phyloP scores from a whole-genome alignment of 2,329 filamentous ascomycete genomes.

The Ophiostoma quercus region DNA sequence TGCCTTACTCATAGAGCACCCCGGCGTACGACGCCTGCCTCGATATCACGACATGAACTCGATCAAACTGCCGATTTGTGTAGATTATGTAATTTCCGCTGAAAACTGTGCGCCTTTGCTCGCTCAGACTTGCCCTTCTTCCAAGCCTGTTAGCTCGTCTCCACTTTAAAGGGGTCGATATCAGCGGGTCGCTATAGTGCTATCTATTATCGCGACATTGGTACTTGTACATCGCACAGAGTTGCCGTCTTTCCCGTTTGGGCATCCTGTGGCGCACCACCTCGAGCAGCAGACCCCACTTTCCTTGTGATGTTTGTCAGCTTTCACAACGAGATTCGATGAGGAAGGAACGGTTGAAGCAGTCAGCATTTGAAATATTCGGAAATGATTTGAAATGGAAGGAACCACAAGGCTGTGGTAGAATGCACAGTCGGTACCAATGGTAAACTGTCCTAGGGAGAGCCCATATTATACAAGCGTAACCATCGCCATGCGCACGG shows the following conservation, averaged over 20 bases:
- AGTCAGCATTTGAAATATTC: neutral
- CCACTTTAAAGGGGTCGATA: conserved; percentile 4
- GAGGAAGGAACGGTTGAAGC: neutral
- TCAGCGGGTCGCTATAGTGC: neutral
- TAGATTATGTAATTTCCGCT: neutral
- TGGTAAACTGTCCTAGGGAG: neutral
- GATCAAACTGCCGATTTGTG: neutral
- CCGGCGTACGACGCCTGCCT: neutral
- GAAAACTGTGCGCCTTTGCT: neutral
- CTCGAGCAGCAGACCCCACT: neutral
- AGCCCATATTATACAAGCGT: neutral
- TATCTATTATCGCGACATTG: too few relatives aligned
- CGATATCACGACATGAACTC: conserved; percentile 2
- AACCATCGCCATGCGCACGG: neutral
- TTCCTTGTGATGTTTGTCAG: neutral
- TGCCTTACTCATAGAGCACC: neutral
- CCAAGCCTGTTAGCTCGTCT: neutral
- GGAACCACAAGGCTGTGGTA: neutral
- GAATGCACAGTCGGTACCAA: neutral
- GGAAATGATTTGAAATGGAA: neutral
- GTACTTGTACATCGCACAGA: neutral
- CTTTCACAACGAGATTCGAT: neutral
- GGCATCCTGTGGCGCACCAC: neutral
- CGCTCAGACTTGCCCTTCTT: conserved; percentile 1
- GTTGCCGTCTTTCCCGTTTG: neutral